Evolutionary conservation across 331 rosid species (phyloP).

Genomic region (Rhamnella rubrinervis): DNA sequence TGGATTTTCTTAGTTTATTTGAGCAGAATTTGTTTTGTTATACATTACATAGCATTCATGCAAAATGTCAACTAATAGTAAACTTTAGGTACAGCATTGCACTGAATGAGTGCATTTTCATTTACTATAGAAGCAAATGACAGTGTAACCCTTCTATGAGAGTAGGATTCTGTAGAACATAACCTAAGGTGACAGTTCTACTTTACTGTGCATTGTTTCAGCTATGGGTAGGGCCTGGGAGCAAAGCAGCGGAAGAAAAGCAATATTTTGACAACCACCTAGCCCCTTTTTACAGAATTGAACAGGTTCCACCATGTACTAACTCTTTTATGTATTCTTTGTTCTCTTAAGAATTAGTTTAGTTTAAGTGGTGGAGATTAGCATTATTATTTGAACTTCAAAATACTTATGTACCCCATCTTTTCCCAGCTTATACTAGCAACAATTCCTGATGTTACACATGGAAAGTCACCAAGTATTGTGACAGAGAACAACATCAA

Average conservation of each 20-base stretch:
- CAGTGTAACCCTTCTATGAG: no score
- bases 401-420: no score
- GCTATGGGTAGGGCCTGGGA: slow-evolving; percentile 99
- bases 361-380: neutral
- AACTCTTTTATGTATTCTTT: slow-evolving; percentile 6
- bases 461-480: slow-evolving; percentile 66
- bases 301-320: slow-evolving; percentile 60
- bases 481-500: slow-evolving; percentile 79
- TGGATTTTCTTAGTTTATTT: neutral
- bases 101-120: neutral
- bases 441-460: slow-evolving; percentile 58
- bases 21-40: neutral
- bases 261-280: slow-evolving; percentile 86
- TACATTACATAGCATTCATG: neutral
- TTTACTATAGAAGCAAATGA: neutral
- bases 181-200: neutral
- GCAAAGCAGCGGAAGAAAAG: slow-evolving; percentile 92
- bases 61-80: neutral
- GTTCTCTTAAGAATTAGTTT: slow-evolving; percentile 20
- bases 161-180: neutral
- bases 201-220: slow-evolving; percentile 32
- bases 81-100: neutral
- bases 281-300: slow-evolving; percentile 97
- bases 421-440: slow-evolving; percentile 71
- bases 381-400: neutral